phyloP scores from a whole-genome alignment of 495 filamentous ascomycete species.

The Hamigera avellanea region DNA sequence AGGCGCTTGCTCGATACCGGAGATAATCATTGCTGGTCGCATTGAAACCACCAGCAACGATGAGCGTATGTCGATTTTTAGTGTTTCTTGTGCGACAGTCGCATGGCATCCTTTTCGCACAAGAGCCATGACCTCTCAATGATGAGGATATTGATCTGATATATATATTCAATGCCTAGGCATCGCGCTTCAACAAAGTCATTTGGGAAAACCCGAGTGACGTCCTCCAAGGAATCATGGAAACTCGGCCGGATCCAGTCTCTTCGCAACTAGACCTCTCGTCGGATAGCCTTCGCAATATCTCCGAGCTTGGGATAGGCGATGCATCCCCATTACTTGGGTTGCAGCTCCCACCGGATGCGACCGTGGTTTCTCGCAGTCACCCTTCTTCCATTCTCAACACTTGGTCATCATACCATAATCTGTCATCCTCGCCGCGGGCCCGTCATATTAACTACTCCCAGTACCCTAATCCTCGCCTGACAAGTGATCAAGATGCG shows the following conservation, averaged over 20 bases:
- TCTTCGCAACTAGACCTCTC: conserved; percentile 8
- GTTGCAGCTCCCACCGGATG: conserved; percentile 15
- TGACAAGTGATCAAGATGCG: conserved; percentile 20
- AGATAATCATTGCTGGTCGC: too few relatives aligned
- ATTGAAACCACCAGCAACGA: too few relatives aligned
- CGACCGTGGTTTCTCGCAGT: conserved; percentile 6
- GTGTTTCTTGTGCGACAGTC: too few relatives aligned
- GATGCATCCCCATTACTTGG: conserved; percentile 22
- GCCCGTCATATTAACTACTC: conserved; percentile 13
- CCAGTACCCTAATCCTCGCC: conserved; percentile 12
- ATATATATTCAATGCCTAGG: not conserved
- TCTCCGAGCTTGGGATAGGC: conserved; percentile 8
- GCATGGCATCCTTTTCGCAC: too few relatives aligned
- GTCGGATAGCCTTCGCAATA: too few relatives aligned
- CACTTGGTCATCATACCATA: not conserved
- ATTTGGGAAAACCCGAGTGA: conserved; percentile 21
- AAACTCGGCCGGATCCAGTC: conserved; percentile 6
- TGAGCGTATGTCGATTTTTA: too few relatives aligned
- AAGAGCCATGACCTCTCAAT: too few relatives aligned
- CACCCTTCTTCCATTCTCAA: too few relatives aligned
- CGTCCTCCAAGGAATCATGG: conserved; percentile 28
- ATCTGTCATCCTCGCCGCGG: conserved; percentile 9
- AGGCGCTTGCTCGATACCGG: too few relatives aligned
- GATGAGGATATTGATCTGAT: too few relatives aligned
- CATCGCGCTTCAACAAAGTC: conserved; percentile 3